phyloP scores from a whole-genome alignment of 371 early-diverging fungal genomes.

The Lichtheimia ramosa region DNA sequence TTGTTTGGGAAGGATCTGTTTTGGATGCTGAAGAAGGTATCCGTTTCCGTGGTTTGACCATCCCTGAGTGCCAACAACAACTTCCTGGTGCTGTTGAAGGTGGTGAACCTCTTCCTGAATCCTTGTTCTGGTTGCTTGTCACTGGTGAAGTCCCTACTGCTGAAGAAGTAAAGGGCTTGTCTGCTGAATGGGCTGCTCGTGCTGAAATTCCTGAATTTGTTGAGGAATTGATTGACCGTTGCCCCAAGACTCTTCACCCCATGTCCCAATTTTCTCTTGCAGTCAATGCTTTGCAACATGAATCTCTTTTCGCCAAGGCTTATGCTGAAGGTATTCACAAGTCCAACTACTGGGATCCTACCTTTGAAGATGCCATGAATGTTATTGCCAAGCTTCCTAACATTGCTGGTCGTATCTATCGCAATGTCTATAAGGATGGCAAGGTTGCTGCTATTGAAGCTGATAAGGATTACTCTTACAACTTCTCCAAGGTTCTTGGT shows the following conservation, averaged over 20 bases:
- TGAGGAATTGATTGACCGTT: constrained; percentile 93
- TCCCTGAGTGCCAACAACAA: constrained; percentile 93
- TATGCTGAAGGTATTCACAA: constrained; percentile 95
- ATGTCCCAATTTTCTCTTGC: constrained; percentile 98
- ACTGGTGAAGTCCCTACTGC: constrained; percentile 96
- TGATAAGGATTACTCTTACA: constrained; percentile 91
- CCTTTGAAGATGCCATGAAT: constrained; percentile 96
- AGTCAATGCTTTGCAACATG: constrained; percentile 95
- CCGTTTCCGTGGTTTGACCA: constrained; percentile 95
- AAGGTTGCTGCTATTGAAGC: constrained; percentile 82
- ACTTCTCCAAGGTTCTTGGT: constrained; percentile 93
- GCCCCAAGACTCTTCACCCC: constrained; percentile 97
- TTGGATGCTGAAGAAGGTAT: constrained; percentile 98
- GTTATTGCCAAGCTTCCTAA: constrained; percentile 97
- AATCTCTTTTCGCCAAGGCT: constrained; percentile 94
- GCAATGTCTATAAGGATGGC: constrained; percentile 97
- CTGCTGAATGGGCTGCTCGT: constrained; percentile 96
- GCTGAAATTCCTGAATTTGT: constrained; percentile 90
- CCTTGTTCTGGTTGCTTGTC: constrained; percentile 96
- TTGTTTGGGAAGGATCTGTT: constrained; percentile 97
- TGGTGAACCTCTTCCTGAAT: constrained; percentile 95
- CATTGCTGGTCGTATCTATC: constrained; percentile 97
- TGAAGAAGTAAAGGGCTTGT: constrained; percentile 90
- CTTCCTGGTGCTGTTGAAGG: constrained; percentile 89
- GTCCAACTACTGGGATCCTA: constrained; percentile 95